These are phyloP conservation scores for Aspergillus piperis DNA, from an alignment of 2,329 filamentous ascomycete species.

Conservation along the genomic window DNA sequence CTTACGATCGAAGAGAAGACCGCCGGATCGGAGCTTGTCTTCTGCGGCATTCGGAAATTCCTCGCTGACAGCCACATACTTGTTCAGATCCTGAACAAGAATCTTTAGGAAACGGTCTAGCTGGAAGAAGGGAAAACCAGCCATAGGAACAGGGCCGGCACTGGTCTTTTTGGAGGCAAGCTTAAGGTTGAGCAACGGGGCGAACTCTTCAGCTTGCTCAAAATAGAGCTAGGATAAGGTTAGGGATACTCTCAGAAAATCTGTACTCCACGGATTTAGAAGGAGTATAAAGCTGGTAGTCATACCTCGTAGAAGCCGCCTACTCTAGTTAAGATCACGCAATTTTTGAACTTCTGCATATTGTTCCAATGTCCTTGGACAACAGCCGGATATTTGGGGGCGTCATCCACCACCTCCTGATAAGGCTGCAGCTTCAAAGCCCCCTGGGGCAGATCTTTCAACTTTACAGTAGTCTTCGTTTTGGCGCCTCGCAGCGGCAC, in stretches of 20 bases:
- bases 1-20: slow-evolving; percentile 78
- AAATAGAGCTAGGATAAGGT: slow-evolving; percentile 70
- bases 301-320: slow-evolving; percentile 87
- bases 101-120: slow-evolving; percentile 90
- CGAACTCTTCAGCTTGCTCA: slow-evolving; percentile 88
- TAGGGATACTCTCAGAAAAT: neutral
- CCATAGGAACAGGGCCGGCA: slow-evolving; percentile 81
- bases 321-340: slow-evolving; percentile 86
- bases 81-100: slow-evolving; percentile 85
- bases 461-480: slow-evolving; percentile 39
- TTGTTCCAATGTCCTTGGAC: slow-evolving; percentile 83
- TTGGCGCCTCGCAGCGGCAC: slow-evolving; percentile 36
- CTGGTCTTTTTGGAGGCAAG: slow-evolving; percentile 78
- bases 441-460: slow-evolving; percentile 60
- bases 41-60: slow-evolving; percentile 77
- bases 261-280: neutral
- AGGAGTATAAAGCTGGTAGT: neutral
- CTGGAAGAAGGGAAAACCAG: slow-evolving; percentile 91
- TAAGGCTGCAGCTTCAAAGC: slow-evolving; percentile 48
- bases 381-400: slow-evolving; percentile 77
- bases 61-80: slow-evolving; percentile 91
- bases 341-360: slow-evolving; percentile 87
- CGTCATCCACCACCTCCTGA: slow-evolving; percentile 48
- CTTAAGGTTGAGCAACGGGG: slow-evolving; percentile 83
- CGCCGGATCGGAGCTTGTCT: slow-evolving; percentile 71